These are phyloP conservation scores for Biscogniauxia mediterranea DNA, from an alignment of 2,329 filamentous ascomycete species.

Conservation along the genomic window DNA sequence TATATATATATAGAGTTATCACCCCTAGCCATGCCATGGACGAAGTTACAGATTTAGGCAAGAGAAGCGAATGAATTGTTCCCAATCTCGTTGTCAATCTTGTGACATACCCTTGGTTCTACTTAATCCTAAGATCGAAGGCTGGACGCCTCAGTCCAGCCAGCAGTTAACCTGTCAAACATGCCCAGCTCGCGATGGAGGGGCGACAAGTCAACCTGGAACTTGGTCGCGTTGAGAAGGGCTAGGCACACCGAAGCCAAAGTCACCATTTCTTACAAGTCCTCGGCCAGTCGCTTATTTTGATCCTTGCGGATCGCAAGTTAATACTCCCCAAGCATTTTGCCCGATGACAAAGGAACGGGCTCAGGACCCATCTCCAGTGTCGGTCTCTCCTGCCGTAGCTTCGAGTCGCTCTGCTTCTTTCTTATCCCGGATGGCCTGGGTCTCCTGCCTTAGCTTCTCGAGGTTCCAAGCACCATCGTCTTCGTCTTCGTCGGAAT, in stretches of 20 bases:
- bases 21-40: not conserved
- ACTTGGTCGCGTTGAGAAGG: not conserved
- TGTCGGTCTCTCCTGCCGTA: conserved; percentile 31
- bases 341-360: conserved; percentile 1
- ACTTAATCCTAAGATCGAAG: conserved; percentile 18
- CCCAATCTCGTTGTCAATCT: not conserved
- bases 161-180: conserved; percentile 11
- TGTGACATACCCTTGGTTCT: not conserved
- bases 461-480: conserved; percentile 72
- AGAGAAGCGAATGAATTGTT: not conserved
- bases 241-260: not conserved
- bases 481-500: conserved; percentile 48
- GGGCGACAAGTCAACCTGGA: conserved; percentile 15
- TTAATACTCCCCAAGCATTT: not conserved
- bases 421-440: conserved; percentile 68
- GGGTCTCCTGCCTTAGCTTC: conserved; percentile 80
- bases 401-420: conserved; percentile 67
- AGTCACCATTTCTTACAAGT: not conserved
- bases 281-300: conserved; percentile 17
- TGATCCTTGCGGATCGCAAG: not conserved
- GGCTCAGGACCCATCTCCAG: conserved; percentile 39
- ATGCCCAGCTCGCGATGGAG: conserved; percentile 18
- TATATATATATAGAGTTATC: not conserved
- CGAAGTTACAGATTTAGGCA: not conserved
- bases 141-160: conserved; percentile 8